Percentiles rank a stretch among this genome's conserved stretches.
Evolutionary conservation across 345 rosid species (phyloP).

Genomic region (Camelina neglecta): DNA sequence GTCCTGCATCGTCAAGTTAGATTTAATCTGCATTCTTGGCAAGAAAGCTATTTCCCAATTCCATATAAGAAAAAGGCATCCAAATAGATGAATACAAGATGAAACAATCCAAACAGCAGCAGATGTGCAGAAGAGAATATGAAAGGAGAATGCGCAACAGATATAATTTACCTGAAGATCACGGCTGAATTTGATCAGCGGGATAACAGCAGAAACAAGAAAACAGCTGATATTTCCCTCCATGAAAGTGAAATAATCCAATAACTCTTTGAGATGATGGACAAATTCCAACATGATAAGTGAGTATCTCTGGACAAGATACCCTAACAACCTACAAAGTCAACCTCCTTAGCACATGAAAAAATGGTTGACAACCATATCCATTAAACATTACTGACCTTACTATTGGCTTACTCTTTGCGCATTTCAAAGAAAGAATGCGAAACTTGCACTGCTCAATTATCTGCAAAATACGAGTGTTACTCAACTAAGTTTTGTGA

Average conservation of each 20-base stretch:
- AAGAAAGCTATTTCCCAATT: background rate
- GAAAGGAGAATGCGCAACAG: constrained; percentile 13
- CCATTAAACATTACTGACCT: constrained; percentile 49
- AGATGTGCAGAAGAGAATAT: constrained; percentile 7
- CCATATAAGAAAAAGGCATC: constrained; percentile 12
- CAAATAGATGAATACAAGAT: background rate
- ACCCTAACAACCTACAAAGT: constrained; percentile 63
- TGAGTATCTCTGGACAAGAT: constrained; percentile 62
- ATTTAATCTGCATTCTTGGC: background rate
- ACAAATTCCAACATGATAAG: constrained; percentile 67
- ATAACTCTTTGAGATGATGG: constrained; percentile 74
- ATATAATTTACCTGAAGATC: constrained; percentile 64
- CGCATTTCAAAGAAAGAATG: constrained; percentile 75
- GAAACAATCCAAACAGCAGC: constrained; percentile 21
- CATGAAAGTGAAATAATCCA: constrained; percentile 81
- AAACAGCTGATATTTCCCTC: constrained; percentile 61
- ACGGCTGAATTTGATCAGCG: constrained; percentile 68
- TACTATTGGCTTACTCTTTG: constrained; percentile 60
- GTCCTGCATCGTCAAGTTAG: constrained; percentile 52
- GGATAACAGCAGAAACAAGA: constrained; percentile 66
- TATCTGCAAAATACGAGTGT: constrained; percentile 56
- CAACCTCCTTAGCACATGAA: constrained; percentile 32
- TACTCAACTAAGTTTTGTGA: constrained; percentile 20
- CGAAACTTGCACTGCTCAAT: constrained; percentile 82
- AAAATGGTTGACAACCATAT: constrained; percentile 16